These are phyloP conservation scores for Boeremia exigua DNA, from an alignment of 2,329 filamentous ascomycete genomes.

Conservation along the genomic window DNA sequence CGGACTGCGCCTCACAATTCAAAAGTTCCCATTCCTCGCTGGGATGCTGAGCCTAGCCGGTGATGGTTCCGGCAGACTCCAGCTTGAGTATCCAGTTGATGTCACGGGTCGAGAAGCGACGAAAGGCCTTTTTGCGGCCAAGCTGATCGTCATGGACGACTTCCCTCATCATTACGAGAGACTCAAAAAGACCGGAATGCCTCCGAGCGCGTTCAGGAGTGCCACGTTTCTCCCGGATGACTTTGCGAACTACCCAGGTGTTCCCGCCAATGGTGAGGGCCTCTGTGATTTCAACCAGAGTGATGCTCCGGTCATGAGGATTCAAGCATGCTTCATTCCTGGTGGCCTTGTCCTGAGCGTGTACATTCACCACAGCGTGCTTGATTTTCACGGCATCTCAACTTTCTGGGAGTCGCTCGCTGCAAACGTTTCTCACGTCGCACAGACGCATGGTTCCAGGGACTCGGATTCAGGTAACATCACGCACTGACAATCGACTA, in stretches of 20 bases:
- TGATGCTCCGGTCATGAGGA: slow-evolving; percentile 38
- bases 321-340: slow-evolving; percentile 44
- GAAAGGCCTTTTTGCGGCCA: slow-evolving; percentile 27
- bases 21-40: slow-evolving; percentile 39
- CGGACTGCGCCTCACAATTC: slow-evolving; percentile 34
- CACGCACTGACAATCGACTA: not conserved
- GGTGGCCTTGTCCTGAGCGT: slow-evolving; percentile 45
- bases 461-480: slow-evolving; percentile 22
- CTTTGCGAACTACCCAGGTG: slow-evolving; percentile 33
- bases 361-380: slow-evolving; percentile 42
- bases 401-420: slow-evolving; percentile 36
- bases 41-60: slow-evolving; percentile 38
- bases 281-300: slow-evolving; percentile 32
- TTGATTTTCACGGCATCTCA: slow-evolving; percentile 40
- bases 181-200: slow-evolving; percentile 42
- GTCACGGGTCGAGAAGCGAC: slow-evolving; percentile 24
- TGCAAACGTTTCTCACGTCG: slow-evolving; percentile 30
- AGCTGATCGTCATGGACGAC: slow-evolving; percentile 26
- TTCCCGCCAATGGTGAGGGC: slow-evolving; percentile 38
- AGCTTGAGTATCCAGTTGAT: slow-evolving; percentile 33
- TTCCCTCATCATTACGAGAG: slow-evolving; percentile 37
- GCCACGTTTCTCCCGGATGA: slow-evolving; percentile 40
- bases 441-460: slow-evolving; percentile 20
- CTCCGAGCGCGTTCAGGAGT: slow-evolving; percentile 38
- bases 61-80: slow-evolving; percentile 31